Evolutionary conservation across 2,329 filamentous ascomycete genomes (phyloP), one percentile per base, ranked within the genome.

Genomic region (Alternaria tenuissima): DNA sequence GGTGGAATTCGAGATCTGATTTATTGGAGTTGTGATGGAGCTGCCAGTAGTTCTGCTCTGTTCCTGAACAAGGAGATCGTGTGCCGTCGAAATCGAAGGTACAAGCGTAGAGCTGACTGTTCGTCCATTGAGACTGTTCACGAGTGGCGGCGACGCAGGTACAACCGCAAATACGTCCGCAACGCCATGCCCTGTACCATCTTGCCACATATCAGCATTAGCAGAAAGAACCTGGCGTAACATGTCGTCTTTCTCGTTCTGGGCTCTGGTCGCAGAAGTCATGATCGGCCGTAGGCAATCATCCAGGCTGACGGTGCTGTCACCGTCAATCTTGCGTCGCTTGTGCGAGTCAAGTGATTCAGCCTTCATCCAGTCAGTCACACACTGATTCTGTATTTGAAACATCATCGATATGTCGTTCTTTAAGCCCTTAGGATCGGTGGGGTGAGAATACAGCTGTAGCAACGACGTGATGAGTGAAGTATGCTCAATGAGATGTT

Each of bases 371-470:
- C 71, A 75, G 11, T 49, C 44, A 4, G 53, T 34, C 6, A 74
- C 12, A 3, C 52, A 43, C 46, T 68, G 62, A 16, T 64, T 68
- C 18, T 66, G 62, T 3, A 66, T 28, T 0, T 66, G 53, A 0
- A 54, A 57, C 22, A 75, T 57, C 60, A 65, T 63, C 1, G 56
- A 52, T n/a, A 74, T 67, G 12, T 73, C 70, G 14, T 69, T 58
- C 3, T 65, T 49, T 16, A 74, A 12, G 1, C 63, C 59, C 5
- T 46, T 55, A 3, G 61, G 58, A 14, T 73, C 60, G 0, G 14
- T 20, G 0, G 69, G 70, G 7, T 54, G 26, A 0, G 64, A 63
- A 36, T 73, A 73, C 2, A 47, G 42, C 9, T 63, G 59, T n/a
- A 74, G 46, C 5, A 72, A 58, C 1, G 62, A 60, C 5, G 62